Evolutionary conservation across 1,139 yeast genomes (phyloP), one percentile per base, ranked within the genome.

Genomic region (Torulaspora globosa): DNA sequence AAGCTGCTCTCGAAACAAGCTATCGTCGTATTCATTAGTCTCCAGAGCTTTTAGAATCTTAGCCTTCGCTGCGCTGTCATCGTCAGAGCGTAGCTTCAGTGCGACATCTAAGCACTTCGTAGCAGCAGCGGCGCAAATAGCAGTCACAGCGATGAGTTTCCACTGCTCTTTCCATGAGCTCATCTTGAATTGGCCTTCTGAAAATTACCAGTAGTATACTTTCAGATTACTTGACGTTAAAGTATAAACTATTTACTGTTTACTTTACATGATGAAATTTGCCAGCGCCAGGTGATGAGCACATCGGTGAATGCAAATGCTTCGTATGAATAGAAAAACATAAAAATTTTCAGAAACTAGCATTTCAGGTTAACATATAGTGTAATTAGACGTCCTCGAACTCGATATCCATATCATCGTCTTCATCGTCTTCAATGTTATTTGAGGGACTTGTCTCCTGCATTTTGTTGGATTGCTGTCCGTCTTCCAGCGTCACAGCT

Each of bases 1-100:
- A 35, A 90, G 76, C 65, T 92, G 97, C 68, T 92, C 98, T 49
- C 83, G 77, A 43, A 88, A 82, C 51, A 92, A 76, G 49, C 81
- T 87, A 58, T 85, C 92, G 31, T 86, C 82, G 59, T 83, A 76
- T 23, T 57, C 55, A 27, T 51, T 42, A 32, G 47, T 47, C 37
- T 43, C 47, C 32, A 44, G 35, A 24, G 47, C 44, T 40, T 26
- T 39, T 9, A 18, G 24, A 10, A 40, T 33, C 28, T 42, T 28
- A 18, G 40, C 21, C 29, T 48, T 19, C 26, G 15, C 36, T 10
- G 45, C 40, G n/a, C 40, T 43, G n/a, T 46, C 39, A 14, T 50
- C 39, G 3, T 43, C 41, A n/a, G 37, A 27, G 30, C 57, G 58
- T 23, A 40, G 27, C 7, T 54, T 51, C 55, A 58, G 54, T 9